Evolutionary conservation across 2,329 filamentous ascomycete species (phyloP), one percentile per base, ranked within the genome.

Genomic region (Trichoderma afroharzianum): DNA sequence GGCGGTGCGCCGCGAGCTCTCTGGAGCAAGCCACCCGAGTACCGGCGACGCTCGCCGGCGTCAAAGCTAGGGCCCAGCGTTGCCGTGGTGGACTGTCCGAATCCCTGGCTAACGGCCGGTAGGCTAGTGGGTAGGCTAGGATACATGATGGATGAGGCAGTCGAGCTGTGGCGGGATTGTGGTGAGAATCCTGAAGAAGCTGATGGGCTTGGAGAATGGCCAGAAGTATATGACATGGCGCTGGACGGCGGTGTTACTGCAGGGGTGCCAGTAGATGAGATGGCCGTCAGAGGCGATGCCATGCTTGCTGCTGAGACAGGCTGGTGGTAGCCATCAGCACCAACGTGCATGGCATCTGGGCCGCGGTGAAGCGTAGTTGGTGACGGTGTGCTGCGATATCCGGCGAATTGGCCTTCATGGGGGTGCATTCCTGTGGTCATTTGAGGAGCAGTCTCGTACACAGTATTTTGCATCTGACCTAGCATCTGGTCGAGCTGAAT

Each of bases 401-500:
- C 86, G 73, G 86, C 86, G 69, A 88, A 84, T 43, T 85, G 79
- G 77, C 92, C 91, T 79, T 94, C 91, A 62, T 91, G 88, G 74
- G 94, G 90, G 76, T 93, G 92, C 72, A 97, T 88, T 71, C 93
- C 92, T 57, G 92, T 91, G 3, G 93, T 93, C 36, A 94, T 91
- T 64, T 94, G 91, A 76, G 91, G 93, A 70, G 94, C 91, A 80
- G 92, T 97, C 83, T 98, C 96, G 80, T 98, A 98, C 63, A 98
- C 94, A 59, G 95, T 98, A 74, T 92, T 91, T 83, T 98, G 95
- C 87, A 98, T 95, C 83, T 98, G 94, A 83, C 97, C 94, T 70
- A 99, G 88, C 81, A 98, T 93, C 79, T 94, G 92, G 81, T 98
- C 96, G 78, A 98, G 95, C 80, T 97, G 94, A 80, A 97, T 85